Percentiles rank a stretch among this genome's conserved stretches.
phyloP scores from a whole-genome alignment of 2,329 filamentous ascomycete genomes.

The Fusarium sp. region DNA sequence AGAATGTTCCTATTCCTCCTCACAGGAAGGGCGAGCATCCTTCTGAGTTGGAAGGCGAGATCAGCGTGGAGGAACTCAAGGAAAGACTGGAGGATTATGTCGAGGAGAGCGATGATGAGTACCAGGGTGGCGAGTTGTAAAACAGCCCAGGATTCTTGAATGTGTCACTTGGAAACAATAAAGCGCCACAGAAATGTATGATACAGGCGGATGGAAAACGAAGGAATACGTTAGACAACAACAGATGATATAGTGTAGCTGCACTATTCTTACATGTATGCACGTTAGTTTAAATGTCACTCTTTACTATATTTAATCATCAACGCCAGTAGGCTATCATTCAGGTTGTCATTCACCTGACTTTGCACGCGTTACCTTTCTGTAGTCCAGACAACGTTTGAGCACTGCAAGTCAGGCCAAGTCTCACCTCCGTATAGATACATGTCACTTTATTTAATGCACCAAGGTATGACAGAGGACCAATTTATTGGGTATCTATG shows the following conservation, averaged over 20 bases:
- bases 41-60: constrained; percentile 25
- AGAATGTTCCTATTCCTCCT: constrained; percentile 80
- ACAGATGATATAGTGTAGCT: not conserved
- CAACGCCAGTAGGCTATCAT: no score
- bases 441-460: not conserved
- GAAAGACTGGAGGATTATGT: constrained; percentile 46
- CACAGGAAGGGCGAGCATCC: constrained; percentile 52
- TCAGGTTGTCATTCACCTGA: no score
- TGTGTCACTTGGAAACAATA: not conserved
- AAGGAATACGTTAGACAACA: not conserved
- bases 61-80: constrained; percentile 47
- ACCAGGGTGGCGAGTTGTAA: constrained; percentile 30
- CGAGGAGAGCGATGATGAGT: constrained; percentile 8
- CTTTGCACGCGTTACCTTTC: no score
- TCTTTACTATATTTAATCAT: no score
- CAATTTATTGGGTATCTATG: not conserved
- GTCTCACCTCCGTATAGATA: no score
- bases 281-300: no score
- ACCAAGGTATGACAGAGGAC: not conserved
- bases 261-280: no score
- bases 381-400: no score
- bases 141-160: no score
- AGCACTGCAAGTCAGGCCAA: no score
- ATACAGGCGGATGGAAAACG: not conserved
- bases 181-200: not conserved